Percentiles rank a stretch among this genome's conserved stretches.
Conservation (phyloP, 441 rosid species). For the Melastoma candidum region DNA sequence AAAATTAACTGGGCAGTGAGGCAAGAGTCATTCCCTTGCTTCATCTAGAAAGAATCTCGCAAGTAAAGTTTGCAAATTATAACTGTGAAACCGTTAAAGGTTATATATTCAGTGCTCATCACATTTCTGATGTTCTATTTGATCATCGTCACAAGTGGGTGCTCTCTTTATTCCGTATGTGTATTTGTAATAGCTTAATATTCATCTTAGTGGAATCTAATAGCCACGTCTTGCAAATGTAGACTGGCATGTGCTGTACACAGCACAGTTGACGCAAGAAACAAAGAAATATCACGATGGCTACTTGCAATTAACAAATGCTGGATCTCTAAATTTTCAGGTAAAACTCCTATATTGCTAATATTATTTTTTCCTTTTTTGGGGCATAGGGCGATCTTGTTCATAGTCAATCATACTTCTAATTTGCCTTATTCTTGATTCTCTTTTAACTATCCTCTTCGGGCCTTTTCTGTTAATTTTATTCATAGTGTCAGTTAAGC, state of each 20-base stretch:
- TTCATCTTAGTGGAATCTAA: neutral
- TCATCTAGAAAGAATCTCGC: too few species aligned
- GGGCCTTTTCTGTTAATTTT: too few species aligned
- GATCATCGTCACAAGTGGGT: neutral
- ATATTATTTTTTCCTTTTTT: constrained; percentile 1
- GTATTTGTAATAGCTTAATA: neutral
- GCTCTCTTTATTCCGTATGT: neutral
- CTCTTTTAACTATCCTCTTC: too few species aligned
- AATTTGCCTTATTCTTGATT: neutral
- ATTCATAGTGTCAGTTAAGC: too few species aligned
- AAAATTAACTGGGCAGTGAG: neutral
- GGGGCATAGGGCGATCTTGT: neutral
- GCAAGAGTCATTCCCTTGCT: too few species aligned
- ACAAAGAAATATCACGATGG: constrained; percentile 59
- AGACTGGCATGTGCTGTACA: constrained; percentile 34
- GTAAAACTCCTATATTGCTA: constrained; percentile 17
- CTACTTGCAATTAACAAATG: constrained; percentile 20
- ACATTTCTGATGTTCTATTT: too few species aligned
- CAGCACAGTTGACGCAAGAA: constrained; percentile 41
- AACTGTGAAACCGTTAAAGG: too few species aligned
- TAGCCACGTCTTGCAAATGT: neutral
- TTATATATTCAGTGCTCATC: too few species aligned
- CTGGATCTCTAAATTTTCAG: constrained; percentile 37
- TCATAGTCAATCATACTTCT: neutral
- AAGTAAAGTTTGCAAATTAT: too few species aligned